These are phyloP conservation scores for Lepiota venenata DNA, from an alignment of 768 basidiomycete species.

Conservation along the genomic window DNA sequence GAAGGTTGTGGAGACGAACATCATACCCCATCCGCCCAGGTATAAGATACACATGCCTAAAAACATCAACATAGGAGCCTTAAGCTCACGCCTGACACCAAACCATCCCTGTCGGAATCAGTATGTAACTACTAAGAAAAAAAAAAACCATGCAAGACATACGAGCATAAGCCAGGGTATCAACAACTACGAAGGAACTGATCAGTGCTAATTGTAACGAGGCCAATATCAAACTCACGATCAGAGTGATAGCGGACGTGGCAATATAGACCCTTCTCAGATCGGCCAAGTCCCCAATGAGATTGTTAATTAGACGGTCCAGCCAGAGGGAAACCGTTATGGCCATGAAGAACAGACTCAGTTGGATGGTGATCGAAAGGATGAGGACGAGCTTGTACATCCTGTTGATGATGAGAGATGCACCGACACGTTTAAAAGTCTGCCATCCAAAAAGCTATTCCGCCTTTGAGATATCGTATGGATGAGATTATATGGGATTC, in stretches of 20 bases:
- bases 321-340: conserved; percentile 71
- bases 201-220: conserved; percentile 5
- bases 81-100: conserved; percentile 64
- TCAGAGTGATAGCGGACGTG: conserved; percentile 50
- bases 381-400: conserved; percentile 70
- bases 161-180: conserved; percentile 69
- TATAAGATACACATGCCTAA: conserved; percentile 57
- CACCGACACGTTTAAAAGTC: conserved; percentile 84
- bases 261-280: conserved; percentile 50
- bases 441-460: conserved; percentile 66
- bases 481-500: neutral
- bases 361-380: conserved; percentile 69
- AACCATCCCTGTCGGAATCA: conserved; percentile 60
- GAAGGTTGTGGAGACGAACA: conserved; percentile 73
- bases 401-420: conserved; percentile 68
- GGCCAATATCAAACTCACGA: conserved; percentile 41
- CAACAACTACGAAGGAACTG: conserved; percentile 22
- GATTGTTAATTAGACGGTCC: conserved; percentile 69
- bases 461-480: conserved; percentile 30
- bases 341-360: conserved; percentile 77
- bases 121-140: conserved; percentile 3
- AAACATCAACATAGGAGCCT: conserved; percentile 58
- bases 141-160: conserved; percentile 16
- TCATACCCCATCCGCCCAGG: conserved; percentile 64
- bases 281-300: conserved; percentile 50